A percentile compares a stretch with the other conserved stretches of the same genome.
Evolutionary conservation across 2,329 filamentous ascomycete species (phyloP).

Genomic region (Rhexocercosporidium sp.): DNA sequence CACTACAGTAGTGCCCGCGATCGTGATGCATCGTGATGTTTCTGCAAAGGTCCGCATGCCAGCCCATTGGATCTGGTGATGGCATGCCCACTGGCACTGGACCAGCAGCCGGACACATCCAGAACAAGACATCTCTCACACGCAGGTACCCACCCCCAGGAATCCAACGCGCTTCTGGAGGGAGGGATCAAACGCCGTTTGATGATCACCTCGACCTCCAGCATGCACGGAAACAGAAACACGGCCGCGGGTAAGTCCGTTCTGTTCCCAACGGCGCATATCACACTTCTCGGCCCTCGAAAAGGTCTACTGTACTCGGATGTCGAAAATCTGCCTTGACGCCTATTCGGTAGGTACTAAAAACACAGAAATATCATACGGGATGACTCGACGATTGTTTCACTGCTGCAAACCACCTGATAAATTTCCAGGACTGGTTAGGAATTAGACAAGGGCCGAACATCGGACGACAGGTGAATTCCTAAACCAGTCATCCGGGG

Average conservation of each 20-base stretch:
- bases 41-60: slow-evolving; percentile 12
- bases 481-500: slow-evolving; percentile 16
- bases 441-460: slow-evolving; percentile 4
- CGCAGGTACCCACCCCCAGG: slow-evolving; percentile 21
- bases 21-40: slow-evolving; percentile 7
- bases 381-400: slow-evolving; percentile 11
- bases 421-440: slow-evolving; percentile 1
- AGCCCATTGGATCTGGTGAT: slow-evolving; percentile 8
- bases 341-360: slow-evolving; percentile 5
- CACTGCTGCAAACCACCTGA: slow-evolving; percentile 2
- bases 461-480: slow-evolving; percentile 6
- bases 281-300: not conserved
- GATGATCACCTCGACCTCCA: slow-evolving; percentile 4
- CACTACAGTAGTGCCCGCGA: slow-evolving; percentile 12
- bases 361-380: not conserved
- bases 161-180: not conserved
- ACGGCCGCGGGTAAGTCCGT: slow-evolving; percentile 2
- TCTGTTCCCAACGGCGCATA: not conserved
- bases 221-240: not conserved
- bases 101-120: not conserved
- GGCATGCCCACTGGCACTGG: too few relatives aligned
- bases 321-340: slow-evolving; percentile 15
- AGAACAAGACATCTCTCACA: slow-evolving; percentile 9
- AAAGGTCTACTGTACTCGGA: not conserved
- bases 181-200: slow-evolving; percentile 8